Evolutionary conservation across 768 basidiomycete genomes (phyloP).

Genomic region (Russula dissimulans): DNA sequence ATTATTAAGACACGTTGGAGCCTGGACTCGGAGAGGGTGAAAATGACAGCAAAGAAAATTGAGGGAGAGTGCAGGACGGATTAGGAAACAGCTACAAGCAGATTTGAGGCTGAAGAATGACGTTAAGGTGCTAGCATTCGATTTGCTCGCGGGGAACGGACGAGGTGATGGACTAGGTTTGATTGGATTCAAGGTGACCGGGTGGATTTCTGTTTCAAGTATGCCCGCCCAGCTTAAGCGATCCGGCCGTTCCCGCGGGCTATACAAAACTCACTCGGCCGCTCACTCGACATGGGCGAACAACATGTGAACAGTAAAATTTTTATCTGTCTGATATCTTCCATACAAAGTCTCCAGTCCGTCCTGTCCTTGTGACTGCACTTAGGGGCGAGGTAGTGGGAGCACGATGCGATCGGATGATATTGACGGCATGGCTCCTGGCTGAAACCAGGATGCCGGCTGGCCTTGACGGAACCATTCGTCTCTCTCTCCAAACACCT

Average conservation of each 20-base stretch:
- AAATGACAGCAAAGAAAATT: not conserved
- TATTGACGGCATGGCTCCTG: not conserved
- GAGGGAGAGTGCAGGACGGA: not conserved
- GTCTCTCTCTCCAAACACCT: not conserved
- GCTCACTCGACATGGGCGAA: not conserved
- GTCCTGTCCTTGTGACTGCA: not conserved
- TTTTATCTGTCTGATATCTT: not conserved
- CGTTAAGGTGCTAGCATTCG: too few species aligned
- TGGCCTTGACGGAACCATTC: not conserved
- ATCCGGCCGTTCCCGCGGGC: too few species aligned
- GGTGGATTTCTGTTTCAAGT: too few species aligned
- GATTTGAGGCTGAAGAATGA: too few species aligned
- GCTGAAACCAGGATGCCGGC: not conserved
- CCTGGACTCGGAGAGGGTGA: constrained; percentile 1
- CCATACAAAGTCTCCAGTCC: not conserved
- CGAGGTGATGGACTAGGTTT: too few species aligned
- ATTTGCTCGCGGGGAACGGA: too few species aligned
- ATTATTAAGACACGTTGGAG: not conserved
- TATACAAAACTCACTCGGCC: too few species aligned
- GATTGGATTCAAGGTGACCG: too few species aligned
- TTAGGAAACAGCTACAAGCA: too few species aligned
- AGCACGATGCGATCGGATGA: constrained; percentile 3
- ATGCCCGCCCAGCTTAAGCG: too few species aligned
- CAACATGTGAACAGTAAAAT: too few species aligned
- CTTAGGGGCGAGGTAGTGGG: not conserved